Conservation (phyloP, 2,329 filamentous ascomycete genomes). For the Mycosphaerella sp. region DNA sequence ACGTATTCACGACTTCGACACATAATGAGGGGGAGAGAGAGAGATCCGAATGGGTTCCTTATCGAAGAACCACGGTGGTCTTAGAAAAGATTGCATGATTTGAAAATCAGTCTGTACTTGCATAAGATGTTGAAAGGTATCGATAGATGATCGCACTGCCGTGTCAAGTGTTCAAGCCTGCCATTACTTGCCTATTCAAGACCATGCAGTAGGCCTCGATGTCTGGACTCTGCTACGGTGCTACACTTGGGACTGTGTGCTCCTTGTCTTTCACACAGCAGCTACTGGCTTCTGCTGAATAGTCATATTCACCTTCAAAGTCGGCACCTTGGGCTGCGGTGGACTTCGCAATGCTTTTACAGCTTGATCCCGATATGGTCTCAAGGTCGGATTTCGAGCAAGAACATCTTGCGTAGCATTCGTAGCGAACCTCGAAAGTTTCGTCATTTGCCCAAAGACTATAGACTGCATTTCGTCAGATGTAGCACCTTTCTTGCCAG, state of each 20-base stretch:
- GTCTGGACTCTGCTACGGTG: too few relatives aligned
- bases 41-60: slow-evolving; percentile 24
- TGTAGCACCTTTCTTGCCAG: slow-evolving; percentile 18
- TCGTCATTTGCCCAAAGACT: slow-evolving; percentile 23
- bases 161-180: too few relatives aligned
- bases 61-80: slow-evolving; percentile 19
- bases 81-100: too few relatives aligned
- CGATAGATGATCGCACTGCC: too few relatives aligned
- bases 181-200: too few relatives aligned
- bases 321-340: slow-evolving; percentile 22
- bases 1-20: slow-evolving; percentile 20
- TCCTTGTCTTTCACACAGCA: not conserved
- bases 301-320: slow-evolving; percentile 27
- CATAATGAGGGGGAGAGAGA: slow-evolving; percentile 18
- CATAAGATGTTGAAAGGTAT: too few relatives aligned
- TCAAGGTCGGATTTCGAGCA: slow-evolving; percentile 27
- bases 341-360: slow-evolving; percentile 18
- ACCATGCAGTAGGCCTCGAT: too few relatives aligned
- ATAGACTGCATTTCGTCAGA: slow-evolving; percentile 22
- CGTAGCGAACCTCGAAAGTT: slow-evolving; percentile 23
- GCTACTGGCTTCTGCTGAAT: slow-evolving; percentile 21
- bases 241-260: too few relatives aligned
- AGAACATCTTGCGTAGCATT: slow-evolving; percentile 25
- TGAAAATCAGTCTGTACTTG: too few relatives aligned
- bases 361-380: slow-evolving; percentile 19